Evolutionary conservation across 1,284 basidiomycete genomes (phyloP), one percentile per base, ranked within the genome.

Genomic region (Inonotus obliquus): DNA sequence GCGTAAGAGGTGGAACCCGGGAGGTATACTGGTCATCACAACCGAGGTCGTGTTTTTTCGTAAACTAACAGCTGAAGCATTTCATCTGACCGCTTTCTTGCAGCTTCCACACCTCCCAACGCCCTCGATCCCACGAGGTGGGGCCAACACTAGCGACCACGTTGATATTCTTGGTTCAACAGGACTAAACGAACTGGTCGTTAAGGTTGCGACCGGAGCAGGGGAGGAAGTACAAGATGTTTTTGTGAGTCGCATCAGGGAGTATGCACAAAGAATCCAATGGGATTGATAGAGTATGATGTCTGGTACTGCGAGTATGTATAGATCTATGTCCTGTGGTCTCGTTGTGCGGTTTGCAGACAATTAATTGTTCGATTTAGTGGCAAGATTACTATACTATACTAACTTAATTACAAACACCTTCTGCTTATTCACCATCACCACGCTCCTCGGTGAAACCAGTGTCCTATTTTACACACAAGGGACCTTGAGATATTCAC

Each of bases 121-220:
- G 55, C 74, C 80, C 11, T 83, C 76, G 61, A 93, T 83, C 72
- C 96, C 82, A 3, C 83, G 96, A 44, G 96, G 96, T 41, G 97
- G 96, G 0, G 89, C 94, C 7, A 90, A 90, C 65, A 96, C 94
- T 0, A 86, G 87, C 54, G 93, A 95, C 71, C 95, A 98, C 69
- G 89, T 99, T 38, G 96, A 99, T 74, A 90, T 99, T 62, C 81
- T 99, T 19, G 96, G 97, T 2, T 90, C 92, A 21, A 89, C 86
- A 0, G 82, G 85, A 7, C 72, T 98, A 60, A 99, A 98, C 72
- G 90, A 95, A 71, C 87, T 96, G n/a, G 84, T 99, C 52, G 75
- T 98, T 27, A 90, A 94, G 71, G 86, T 95, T 14, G 94, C 87
- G 25, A 88, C 91, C 2, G 94, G 94, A 0, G 83, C 76, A 7